Conservation (phyloP, 352 stramenopile genomes). For the Nothophytophthora sp. region DNA sequence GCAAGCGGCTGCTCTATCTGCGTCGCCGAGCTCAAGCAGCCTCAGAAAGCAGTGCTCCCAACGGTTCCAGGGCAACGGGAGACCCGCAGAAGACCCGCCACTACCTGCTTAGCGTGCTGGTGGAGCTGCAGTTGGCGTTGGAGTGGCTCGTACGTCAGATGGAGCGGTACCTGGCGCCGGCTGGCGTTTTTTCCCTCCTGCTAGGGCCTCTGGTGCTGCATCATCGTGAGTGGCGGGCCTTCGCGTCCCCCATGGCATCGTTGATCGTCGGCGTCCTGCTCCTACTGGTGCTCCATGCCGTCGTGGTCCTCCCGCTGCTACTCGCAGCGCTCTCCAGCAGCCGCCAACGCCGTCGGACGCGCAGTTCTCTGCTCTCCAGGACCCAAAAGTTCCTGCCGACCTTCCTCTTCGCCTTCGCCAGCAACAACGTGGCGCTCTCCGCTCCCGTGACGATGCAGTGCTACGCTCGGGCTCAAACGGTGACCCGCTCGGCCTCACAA, state of each 20-base stretch:
- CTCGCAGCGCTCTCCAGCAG: slow-evolving; percentile 20
- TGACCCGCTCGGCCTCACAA: slow-evolving; percentile 51
- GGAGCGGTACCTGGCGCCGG: slow-evolving; percentile 30
- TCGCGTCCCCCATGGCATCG: slow-evolving; percentile 34
- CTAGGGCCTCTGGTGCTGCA: slow-evolving; percentile 40
- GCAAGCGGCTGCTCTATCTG: slow-evolving; percentile 15
- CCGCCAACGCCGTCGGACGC: neutral
- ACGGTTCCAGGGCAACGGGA: neutral
- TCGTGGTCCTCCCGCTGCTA: slow-evolving; percentile 33
- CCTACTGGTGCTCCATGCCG: slow-evolving; percentile 29
- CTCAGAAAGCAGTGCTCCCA: slow-evolving; percentile 2
- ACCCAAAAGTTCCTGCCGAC: slow-evolving; percentile 33
- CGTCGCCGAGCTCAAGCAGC: slow-evolving; percentile 20
- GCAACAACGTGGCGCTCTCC: slow-evolving; percentile 31
- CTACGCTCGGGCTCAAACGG: slow-evolving; percentile 28
- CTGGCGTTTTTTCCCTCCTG: slow-evolving; percentile 41
- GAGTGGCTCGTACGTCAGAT: slow-evolving; percentile 44
- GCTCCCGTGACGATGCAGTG: slow-evolving; percentile 39
- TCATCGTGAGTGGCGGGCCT: slow-evolving; percentile 38
- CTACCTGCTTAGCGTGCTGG: slow-evolving; percentile 39
- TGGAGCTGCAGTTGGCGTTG: slow-evolving; percentile 51
- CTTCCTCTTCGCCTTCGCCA: slow-evolving; percentile 41
- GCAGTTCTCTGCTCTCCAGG: neutral
- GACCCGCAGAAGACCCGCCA: slow-evolving; percentile 30
- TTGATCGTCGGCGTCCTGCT: slow-evolving; percentile 37